These are phyloP conservation scores for Penicillium cosmopolitanum DNA, from an alignment of 495 filamentous ascomycete genomes.

Conservation along the genomic window DNA sequence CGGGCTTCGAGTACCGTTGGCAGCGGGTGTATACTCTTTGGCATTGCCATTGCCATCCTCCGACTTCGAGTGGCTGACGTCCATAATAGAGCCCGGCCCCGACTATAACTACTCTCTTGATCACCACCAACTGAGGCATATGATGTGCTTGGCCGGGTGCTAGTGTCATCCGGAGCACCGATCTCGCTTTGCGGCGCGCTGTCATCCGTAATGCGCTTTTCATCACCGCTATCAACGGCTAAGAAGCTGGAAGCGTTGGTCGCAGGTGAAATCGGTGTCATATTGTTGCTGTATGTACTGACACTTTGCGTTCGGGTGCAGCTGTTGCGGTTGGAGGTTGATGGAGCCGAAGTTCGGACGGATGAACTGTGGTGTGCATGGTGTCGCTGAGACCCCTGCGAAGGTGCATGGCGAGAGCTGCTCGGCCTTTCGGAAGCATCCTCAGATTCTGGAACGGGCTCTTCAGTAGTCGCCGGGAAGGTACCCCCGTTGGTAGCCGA, in stretches of 20 bases:
- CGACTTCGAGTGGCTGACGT: conserved; percentile 20
- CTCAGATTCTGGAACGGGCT: conserved; percentile 26
- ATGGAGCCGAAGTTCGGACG: conserved; percentile 38
- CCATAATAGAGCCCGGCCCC: conserved; percentile 19
- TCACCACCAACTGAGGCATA: conserved; percentile 28
- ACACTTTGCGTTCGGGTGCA: conserved; percentile 49
- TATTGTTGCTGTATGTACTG: conserved; percentile 49
- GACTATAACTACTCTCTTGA: conserved; percentile 24
- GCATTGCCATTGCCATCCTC: conserved; percentile 31
- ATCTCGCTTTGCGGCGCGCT: conserved; percentile 36
- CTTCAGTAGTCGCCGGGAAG: conserved; percentile 13
- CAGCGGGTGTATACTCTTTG: conserved; percentile 31
- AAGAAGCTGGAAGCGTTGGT: conserved; percentile 58
- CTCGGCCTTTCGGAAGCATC: conserved; percentile 30
- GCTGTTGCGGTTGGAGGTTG: conserved; percentile 46
- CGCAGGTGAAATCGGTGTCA: conserved; percentile 50
- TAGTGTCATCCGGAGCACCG: conserved; percentile 28
- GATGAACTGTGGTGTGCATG: conserved; percentile 46
- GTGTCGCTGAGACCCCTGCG: conserved; percentile 30
- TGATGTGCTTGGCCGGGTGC: conserved; percentile 38
- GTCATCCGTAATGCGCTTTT: conserved; percentile 39
- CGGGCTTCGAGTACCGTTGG: conserved; percentile 35
- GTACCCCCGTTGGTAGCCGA: conserved; percentile 19
- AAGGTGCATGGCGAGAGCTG: conserved; percentile 36
- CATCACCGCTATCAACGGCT: conserved; percentile 52